A percentile compares a stretch with the other conserved stretches of the same genome.
phyloP scores from a whole-genome alignment of 2,329 filamentous ascomycete species.

The Pyrenochaeta sp. region DNA sequence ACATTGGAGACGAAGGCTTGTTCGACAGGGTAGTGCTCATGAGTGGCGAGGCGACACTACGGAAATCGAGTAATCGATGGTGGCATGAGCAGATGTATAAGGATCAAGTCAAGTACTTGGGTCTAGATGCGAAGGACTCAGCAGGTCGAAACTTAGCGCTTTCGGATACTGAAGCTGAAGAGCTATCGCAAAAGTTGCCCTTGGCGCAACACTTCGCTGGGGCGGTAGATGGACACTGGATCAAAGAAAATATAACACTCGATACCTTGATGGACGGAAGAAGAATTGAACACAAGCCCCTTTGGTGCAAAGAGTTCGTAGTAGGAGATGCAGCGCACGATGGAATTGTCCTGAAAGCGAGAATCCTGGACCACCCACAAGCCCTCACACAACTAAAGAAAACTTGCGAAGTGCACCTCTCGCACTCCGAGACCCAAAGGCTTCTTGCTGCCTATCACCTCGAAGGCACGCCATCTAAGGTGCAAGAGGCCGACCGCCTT shows the following conservation, averaged over 20 bases:
- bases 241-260: conserved; percentile 29
- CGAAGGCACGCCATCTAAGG: conserved; percentile 36
- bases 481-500: conserved; percentile 18
- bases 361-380: conserved; percentile 43
- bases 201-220: conserved; percentile 37
- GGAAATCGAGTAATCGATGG: conserved; percentile 33
- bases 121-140: conserved; percentile 16
- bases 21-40: conserved; percentile 42
- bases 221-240: conserved; percentile 32
- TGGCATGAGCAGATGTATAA: conserved; percentile 41
- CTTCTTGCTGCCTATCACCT: conserved; percentile 51
- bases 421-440: conserved; percentile 20
- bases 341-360: conserved; percentile 36
- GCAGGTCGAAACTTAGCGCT: conserved; percentile 22
- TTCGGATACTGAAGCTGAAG: conserved; percentile 26
- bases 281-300: conserved; percentile 45
- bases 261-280: conserved; percentile 22
- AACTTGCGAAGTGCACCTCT: conserved; percentile 26
- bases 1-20: conserved; percentile 30
- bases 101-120: conserved; percentile 32
- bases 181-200: conserved; percentile 31
- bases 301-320: conserved; percentile 57
- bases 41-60: conserved; percentile 40
- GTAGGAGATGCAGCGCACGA: conserved; percentile 59
- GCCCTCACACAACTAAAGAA: conserved; percentile 19